Conservation (phyloP, 768 basidiomycete genomes). For the Xerocomellus intermedius region DNA sequence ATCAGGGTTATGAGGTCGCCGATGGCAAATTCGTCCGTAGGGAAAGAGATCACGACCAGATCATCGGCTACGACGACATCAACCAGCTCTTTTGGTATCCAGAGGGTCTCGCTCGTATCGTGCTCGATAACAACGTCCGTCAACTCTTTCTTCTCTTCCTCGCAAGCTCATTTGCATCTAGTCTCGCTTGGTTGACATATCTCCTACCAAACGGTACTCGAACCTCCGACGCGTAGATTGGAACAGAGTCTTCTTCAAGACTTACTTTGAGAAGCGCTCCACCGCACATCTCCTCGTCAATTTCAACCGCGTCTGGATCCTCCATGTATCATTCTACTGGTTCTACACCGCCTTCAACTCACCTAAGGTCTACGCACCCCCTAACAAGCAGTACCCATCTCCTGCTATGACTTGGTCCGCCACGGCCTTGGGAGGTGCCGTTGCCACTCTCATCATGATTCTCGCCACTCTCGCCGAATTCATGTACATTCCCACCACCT, state of each 20-base stretch:
- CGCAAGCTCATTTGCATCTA: slow-evolving; percentile 31
- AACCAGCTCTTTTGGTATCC: slow-evolving; percentile 99
- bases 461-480: slow-evolving; percentile 92
- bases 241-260: slow-evolving; percentile 97
- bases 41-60: slow-evolving; percentile 92
- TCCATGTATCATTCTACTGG: slow-evolving; percentile 91
- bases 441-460: slow-evolving; percentile 93
- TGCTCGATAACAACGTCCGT: slow-evolving; percentile 80
- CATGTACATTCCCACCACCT: slow-evolving; percentile 95
- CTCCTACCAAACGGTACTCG: slow-evolving; percentile 92
- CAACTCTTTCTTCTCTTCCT: neutral
- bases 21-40: slow-evolving; percentile 93
- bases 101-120: slow-evolving; percentile 92
- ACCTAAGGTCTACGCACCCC: slow-evolving; percentile 83
- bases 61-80: slow-evolving; percentile 99
- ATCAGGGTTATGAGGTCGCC: slow-evolving; percentile 94
- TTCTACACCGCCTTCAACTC: slow-evolving; percentile 99
- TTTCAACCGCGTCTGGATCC: slow-evolving; percentile 98
- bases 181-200: slow-evolving; percentile 88
- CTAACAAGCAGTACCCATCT: slow-evolving; percentile 62
- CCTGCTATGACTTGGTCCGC: slow-evolving; percentile 95
- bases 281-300: slow-evolving; percentile 92
- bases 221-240: slow-evolving; percentile 91
- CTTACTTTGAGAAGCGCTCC: slow-evolving; percentile 96
- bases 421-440: slow-evolving; percentile 92